These are phyloP conservation scores for Geotrichum cucujoidarum DNA, from an alignment of 1,139 yeast species.

Conservation along the genomic window DNA sequence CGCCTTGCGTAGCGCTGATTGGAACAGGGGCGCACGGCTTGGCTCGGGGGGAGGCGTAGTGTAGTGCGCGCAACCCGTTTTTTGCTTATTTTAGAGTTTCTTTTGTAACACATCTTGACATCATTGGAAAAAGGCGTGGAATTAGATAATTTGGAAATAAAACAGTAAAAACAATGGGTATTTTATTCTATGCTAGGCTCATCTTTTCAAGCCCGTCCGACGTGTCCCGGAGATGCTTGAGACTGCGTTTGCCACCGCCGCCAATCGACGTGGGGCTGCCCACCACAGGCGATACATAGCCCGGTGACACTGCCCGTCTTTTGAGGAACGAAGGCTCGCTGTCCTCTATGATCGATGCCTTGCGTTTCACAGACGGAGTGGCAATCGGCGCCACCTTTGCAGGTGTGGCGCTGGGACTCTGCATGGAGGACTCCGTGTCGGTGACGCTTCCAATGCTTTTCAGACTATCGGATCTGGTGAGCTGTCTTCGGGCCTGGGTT, in stretches of 20 bases:
- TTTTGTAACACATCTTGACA: too few relatives aligned
- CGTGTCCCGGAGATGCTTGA: conserved; percentile 33
- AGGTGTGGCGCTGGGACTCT: conserved; percentile 1
- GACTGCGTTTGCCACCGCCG: conserved; percentile 27
- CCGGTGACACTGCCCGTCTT: conserved; percentile 35
- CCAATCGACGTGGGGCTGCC: conserved; percentile 25
- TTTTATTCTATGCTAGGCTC: conserved; percentile 20
- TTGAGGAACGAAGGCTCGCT: conserved; percentile 25
- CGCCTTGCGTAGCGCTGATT: too few relatives aligned
- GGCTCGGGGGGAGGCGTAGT: too few relatives aligned
- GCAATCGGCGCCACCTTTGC: conserved; percentile 9
- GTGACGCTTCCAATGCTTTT: conserved; percentile 1
- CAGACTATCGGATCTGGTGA: conserved; percentile 16
- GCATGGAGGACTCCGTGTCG: conserved; percentile 14
- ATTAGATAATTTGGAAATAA: conserved; percentile 44
- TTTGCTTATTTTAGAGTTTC: too few relatives aligned
- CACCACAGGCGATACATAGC: conserved; percentile 23
- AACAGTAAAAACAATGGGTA: neutral
- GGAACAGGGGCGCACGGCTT: too few relatives aligned
- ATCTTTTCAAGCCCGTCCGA: conserved; percentile 30
- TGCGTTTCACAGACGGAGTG: conserved; percentile 24
- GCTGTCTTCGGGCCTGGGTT: neutral
- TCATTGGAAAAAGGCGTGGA: too few relatives aligned
- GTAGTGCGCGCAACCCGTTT: too few relatives aligned
- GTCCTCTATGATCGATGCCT: conserved; percentile 27